Evolutionary conservation across 768 basidiomycete species (phyloP), one percentile per base, ranked within the genome.

Genomic region (Russula abietina): DNA sequence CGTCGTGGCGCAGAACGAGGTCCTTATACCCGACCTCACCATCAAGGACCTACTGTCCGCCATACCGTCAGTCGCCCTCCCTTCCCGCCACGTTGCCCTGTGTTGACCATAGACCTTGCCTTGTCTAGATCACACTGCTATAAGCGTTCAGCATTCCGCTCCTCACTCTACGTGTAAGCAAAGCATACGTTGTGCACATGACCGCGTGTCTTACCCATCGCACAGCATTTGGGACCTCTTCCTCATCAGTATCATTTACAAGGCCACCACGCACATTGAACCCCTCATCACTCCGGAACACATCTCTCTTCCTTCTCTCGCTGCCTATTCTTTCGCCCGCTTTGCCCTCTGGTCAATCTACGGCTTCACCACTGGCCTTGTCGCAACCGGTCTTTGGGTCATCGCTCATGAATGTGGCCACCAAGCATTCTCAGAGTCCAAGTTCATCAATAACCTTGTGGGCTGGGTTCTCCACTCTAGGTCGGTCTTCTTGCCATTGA

Each of bases 391-490:
- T 63, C 78, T 98, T 56, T 98, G 96, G 96, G 88, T 94, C 67
- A 78, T 96, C 63, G 94, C 88, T 51, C 93, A 96, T 71, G 94
- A 98, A 75, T 94, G 92, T 69, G 96, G 96, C 33, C 96, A 99
- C 74, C 93, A 96, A 74, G 90, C 91, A 0, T 99, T 93, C 80
- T 98, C 94, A 1, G 87, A 93, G 67, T 94, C 87, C 57, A 96
- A 95, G 78, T 73, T 79, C 33, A 81, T 97, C 75, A 98, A 98
- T 80, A 91, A 98, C 80, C 75, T 84, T 50, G 90, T 94, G 60
- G 96, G 96, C 12, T 96, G 90, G 88, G 71, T 96, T 64, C 80
- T 98, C 36, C 96, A 98, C 75, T 96, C 93, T 50, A 83, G 81
- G 91, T 92, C 71, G 65, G 88, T 72, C 57, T 65, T 54, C 57